Conservation (phyloP, 225 moss, liverwort and hornwort genomes). For the Rhytidiadelphus loreus region DNA sequence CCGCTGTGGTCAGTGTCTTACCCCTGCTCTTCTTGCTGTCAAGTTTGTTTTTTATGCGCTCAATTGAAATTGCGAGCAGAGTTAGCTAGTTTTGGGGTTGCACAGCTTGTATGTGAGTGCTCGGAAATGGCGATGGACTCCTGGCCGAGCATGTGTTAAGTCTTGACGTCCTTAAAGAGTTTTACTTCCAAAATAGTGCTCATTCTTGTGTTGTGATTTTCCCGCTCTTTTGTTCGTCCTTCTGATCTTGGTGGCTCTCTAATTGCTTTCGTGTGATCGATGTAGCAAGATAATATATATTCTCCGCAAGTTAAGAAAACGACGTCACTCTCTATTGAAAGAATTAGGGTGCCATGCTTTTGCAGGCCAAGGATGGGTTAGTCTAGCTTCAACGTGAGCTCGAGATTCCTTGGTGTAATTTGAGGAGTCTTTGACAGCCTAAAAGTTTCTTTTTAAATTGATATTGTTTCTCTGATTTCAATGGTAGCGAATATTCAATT, state of each 20-base stretch:
- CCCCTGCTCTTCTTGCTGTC: not conserved
- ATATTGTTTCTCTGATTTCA: not conserved
- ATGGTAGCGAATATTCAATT: not conserved
- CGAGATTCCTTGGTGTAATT: not conserved
- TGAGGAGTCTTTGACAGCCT: not conserved
- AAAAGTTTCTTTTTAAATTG: not conserved
- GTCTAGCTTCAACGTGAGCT: not conserved
- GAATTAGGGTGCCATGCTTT: not conserved
- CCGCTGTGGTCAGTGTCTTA: not conserved
- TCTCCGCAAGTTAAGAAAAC: not conserved
- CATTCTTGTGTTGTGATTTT: not conserved
- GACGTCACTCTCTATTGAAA: not conserved
- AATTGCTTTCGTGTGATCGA: not conserved
- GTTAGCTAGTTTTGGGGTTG: not conserved
- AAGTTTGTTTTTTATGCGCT: not conserved
- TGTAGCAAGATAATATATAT: not conserved
- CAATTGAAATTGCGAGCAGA: not conserved
- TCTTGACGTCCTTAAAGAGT: not conserved
- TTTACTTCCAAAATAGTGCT: not conserved
- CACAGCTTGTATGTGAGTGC: not conserved
- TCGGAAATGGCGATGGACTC: not conserved
- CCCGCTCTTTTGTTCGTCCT: not conserved
- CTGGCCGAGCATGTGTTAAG: not conserved
- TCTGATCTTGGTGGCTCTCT: not conserved
- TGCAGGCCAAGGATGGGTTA: not conserved